Evolutionary conservation across 2,329 filamentous ascomycete species (phyloP).

Genomic region (Monosporascus sp.): DNA sequence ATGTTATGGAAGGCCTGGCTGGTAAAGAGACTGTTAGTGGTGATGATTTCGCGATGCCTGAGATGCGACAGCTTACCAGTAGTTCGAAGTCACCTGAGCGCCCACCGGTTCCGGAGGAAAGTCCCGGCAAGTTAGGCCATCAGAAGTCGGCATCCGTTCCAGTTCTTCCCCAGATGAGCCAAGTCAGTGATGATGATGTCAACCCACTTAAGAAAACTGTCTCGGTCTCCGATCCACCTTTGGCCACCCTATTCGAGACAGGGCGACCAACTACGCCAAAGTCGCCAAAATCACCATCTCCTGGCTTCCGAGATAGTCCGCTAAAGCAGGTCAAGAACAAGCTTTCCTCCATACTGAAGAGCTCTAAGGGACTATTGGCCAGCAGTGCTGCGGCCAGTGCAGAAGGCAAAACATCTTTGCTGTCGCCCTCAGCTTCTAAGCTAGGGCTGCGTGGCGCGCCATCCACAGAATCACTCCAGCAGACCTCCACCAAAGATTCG

Average conservation of each 20-base stretch:
- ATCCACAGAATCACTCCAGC: slow-evolving; percentile 44
- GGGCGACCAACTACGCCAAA: slow-evolving; percentile 43
- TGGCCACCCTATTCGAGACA: slow-evolving; percentile 42
- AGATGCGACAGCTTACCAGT: slow-evolving; percentile 30
- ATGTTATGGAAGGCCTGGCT: slow-evolving; percentile 53
- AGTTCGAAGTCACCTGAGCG: slow-evolving; percentile 31
- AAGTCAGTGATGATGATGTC: slow-evolving; percentile 20
- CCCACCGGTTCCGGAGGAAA: slow-evolving; percentile 23
- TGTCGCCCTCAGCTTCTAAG: slow-evolving; percentile 48
- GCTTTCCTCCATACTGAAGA: slow-evolving; percentile 83
- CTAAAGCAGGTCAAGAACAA: slow-evolving; percentile 90
- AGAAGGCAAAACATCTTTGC: slow-evolving; percentile 52
- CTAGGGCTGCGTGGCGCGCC: slow-evolving; percentile 37
- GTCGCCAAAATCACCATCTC: slow-evolving; percentile 54
- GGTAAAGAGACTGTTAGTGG: slow-evolving; percentile 44
- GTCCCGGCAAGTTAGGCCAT: slow-evolving; percentile 38
- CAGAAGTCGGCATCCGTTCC: slow-evolving; percentile 61
- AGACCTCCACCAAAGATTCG: slow-evolving; percentile 20
- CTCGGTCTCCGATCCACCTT: slow-evolving; percentile 52
- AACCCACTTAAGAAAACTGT: slow-evolving; percentile 51
- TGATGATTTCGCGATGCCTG: slow-evolving; percentile 39
- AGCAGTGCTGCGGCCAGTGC: slow-evolving; percentile 64
- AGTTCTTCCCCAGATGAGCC: slow-evolving; percentile 33
- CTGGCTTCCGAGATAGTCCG: slow-evolving; percentile 64
- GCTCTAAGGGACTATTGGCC: slow-evolving; percentile 78